These are phyloP conservation scores for Leccinum subtestaceum DNA, from an alignment of 768 basidiomycete genomes.

Conservation along the genomic window DNA sequence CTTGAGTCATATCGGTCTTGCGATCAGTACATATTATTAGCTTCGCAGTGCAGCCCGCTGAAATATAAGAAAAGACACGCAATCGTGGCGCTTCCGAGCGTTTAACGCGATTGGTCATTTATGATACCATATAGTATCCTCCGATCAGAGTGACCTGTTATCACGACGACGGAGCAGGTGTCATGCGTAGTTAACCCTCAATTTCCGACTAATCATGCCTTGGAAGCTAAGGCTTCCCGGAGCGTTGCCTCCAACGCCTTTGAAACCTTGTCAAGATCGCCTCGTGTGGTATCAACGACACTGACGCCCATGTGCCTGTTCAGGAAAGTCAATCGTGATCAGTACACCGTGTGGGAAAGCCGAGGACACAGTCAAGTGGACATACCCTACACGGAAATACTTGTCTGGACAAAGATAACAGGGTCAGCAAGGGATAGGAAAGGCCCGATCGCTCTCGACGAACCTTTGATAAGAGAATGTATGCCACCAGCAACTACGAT, in stretches of 20 bases:
- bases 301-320: conserved; percentile 85
- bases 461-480: conserved; percentile 78
- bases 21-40: too few species aligned
- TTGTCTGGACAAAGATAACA: conserved; percentile 46
- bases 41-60: neutral
- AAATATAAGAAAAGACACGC: neutral
- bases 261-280: conserved; percentile 74
- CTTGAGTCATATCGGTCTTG: too few species aligned
- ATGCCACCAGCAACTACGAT: conserved; percentile 88
- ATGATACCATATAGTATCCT: too few species aligned
- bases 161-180: too few species aligned
- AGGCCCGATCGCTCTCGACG: conserved; percentile 14
- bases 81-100: neutral
- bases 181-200: too few species aligned
- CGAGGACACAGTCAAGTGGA: conserved; percentile 9
- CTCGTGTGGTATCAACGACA: conserved; percentile 66
- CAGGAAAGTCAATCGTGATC: neutral
- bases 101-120: neutral
- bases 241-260: conserved; percentile 60
- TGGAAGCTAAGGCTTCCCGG: conserved; percentile 25
- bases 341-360: neutral
- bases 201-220: too few species aligned
- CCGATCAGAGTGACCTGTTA: neutral
- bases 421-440: conserved; percentile 8
- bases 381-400: conserved; percentile 88